Evolutionary conservation across 306 rosid species (phyloP).

Genomic region (Dryas octopetala): DNA sequence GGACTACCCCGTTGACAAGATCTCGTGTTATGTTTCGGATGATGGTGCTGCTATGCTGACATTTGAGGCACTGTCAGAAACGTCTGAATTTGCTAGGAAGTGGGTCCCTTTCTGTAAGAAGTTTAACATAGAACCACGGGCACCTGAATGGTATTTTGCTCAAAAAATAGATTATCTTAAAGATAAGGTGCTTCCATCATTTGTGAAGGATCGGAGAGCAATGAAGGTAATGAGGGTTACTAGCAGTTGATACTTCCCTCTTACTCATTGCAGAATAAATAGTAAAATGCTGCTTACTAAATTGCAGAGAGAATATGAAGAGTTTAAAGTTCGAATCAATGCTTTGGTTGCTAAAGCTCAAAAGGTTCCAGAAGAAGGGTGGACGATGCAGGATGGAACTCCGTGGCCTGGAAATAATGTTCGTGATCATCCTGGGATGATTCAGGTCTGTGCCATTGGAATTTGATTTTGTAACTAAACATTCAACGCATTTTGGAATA

Average conservation of each 20-base stretch:
- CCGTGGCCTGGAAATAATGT: slow-evolving; percentile 68
- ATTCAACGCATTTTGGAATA: slow-evolving; percentile 16
- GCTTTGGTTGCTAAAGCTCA: slow-evolving; percentile 62
- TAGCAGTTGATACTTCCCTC: background rate
- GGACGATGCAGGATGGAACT: slow-evolving; percentile 84
- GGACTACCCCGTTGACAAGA: slow-evolving; percentile 65
- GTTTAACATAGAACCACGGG: slow-evolving; percentile 64
- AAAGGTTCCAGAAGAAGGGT: slow-evolving; percentile 70
- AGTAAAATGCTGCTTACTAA: slow-evolving; percentile 9
- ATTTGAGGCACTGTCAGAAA: slow-evolving; percentile 64
- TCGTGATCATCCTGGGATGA: slow-evolving; percentile 70
- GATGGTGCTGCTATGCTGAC: slow-evolving; percentile 73
- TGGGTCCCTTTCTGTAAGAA: slow-evolving; percentile 79
- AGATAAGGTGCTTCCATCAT: slow-evolving; percentile 57
- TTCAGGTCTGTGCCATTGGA: slow-evolving; percentile 45
- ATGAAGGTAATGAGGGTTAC: slow-evolving; percentile 54
- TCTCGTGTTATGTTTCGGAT: slow-evolving; percentile 74
- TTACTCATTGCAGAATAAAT: slow-evolving; percentile 1
- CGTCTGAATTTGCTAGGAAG: slow-evolving; percentile 70
- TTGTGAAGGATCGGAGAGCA: slow-evolving; percentile 69
- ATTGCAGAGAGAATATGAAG: slow-evolving; percentile 70
- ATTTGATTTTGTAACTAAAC: background rate
- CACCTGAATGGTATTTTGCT: slow-evolving; percentile 67
- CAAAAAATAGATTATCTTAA: slow-evolving; percentile 55
- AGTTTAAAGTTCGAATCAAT: slow-evolving; percentile 63